Evolutionary conservation across 2,329 filamentous ascomycete genomes (phyloP), one percentile per base, ranked within the genome.

Genomic region (Ceratocystis eucalypticola): DNA sequence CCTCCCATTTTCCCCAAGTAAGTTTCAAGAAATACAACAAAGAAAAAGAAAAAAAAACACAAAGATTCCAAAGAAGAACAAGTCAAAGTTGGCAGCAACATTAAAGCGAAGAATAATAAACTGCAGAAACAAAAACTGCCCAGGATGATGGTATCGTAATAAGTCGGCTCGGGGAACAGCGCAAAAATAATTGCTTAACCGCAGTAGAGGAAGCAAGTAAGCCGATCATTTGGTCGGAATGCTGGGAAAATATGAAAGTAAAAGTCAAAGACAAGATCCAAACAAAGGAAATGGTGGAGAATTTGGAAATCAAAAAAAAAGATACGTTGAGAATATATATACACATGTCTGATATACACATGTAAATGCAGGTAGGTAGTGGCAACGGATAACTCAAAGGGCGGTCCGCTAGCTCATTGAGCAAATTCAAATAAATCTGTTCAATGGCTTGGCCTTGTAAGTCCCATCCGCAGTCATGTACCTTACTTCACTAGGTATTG

Each of bases 391-490:
- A 37, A 37, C 33, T 37, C 10, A 8, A 7, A 37, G 3, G 33
- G 33, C 33, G 2, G 10, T 37, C 33, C 8, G 10, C 33, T 12
- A 37, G 10, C 33, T 37, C 33, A 45, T 7, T 22, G 6, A 10
- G 30, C 20, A 45, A 7, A 22, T 33, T 55, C 37, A 41, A n/a
- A 57, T 44, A 28, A 66, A 66, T n/a, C 8, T 53, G 30, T 66
- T 66, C 37, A 30, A 22, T 20, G 7, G 57, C 44, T 50, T 53
- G 33, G 44, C 37, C 57, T 66, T 66, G 44, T 61, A 50, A 20
- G n/a, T 53, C 4, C 65, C 65, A 20, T 62, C 65, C 4, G 65
- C 65, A 48, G 65, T 61, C 25, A 61, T 61, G 33, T 37, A 66
- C 3, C 37, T 7, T 15, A 62, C 25, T 25, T 25, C 25, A 17